Evolutionary conservation across 345 rosid genomes (phyloP), one percentile per base, ranked within the genome.

Genomic region (Melastoma malabathricum): DNA sequence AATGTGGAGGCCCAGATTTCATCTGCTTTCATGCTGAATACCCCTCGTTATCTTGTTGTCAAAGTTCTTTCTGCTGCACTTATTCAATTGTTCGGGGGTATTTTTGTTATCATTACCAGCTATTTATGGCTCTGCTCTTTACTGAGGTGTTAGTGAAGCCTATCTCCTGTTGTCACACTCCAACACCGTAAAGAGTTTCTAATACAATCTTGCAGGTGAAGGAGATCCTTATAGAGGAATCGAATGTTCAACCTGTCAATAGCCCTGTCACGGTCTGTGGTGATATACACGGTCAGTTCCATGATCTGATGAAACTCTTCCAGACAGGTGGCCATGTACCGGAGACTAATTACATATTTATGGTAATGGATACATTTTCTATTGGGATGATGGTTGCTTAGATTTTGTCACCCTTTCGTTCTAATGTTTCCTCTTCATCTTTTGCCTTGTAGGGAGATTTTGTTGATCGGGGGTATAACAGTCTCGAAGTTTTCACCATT

Each of bases 191-290:
- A 34, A 34, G 12, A 34, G 10, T 43, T 43, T 62, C 51, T 23
- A 22, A 44, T 47, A 34, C 14, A 46, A 62, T 44, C 13, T 62
- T 52, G 13, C 68, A 93, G 97, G 99, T 88, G 46, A 93, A 93
- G 63, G 99, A 85, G 62, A 83, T 88, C 66, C 94, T 93, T 25
- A 81, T 93, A 41, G 99, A 93, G 77, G 97, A 88, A 64, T 93
- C 99, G 18, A 93, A 93, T 74, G 99, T 93, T 54, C 99, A 93
- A 72, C 99, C 99, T 49, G 97, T 93, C 58, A 93, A 93, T 79
- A 93, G 99, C 77, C 99, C 97, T 1, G 99, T 93, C 50, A 93
- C 97, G 7, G 97, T 93, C 51, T 93, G 97, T 62, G 97, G 99
- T 68, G 99, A 93, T 64, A 93, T 93, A 50, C 99, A 93, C 70